Base-by-base conservation (phyloP, 2,329 filamentous ascomycete genomes). In the Colletotrichum tropicicola region DNA sequence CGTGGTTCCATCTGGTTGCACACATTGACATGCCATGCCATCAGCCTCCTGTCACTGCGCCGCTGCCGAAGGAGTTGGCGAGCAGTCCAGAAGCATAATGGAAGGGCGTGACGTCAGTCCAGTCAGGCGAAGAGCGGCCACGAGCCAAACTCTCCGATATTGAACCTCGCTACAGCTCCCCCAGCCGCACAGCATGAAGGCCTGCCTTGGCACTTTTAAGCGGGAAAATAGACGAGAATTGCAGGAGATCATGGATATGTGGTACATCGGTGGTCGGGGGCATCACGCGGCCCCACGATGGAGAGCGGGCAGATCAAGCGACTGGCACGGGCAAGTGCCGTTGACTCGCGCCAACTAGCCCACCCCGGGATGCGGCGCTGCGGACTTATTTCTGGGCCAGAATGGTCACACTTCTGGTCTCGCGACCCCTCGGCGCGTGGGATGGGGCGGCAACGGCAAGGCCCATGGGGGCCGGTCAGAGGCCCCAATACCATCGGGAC, bases 271-370 rank as follows among this genome's bases (percentile, higher is more conserved):
- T 17, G 6, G n/a, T 35, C n/a, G 32, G 10, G n/a, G 10, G n/a
- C 28, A 32, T 61, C 57, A 55, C 61, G 61, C 43, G 56, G 32
- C 49, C 32, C 32, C 35, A 25, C 35, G 19, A 37, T 48, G 52
- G 56, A n/a, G 56, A 32, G 48, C 49, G 32, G 60, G 19, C 41
- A 64, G 55, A 41, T 59, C 47, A 52, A 64, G 48, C 61, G 49
- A 54, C 41, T 48, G 56, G n/a, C n/a, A 43, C 32, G 48, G 28
- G 35, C 21, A 44, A 60, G 56, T 60, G 48, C 41, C 56, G 56
- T 44, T 64, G 61, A 64, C 61, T 64, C 61, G 48, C 32, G 61
- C 61, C 57, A 45, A 49, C 57, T 32, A 49, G 49, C 57, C 21
- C 21, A 61, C 37, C 61, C 61, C 49, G 39, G 48, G 23, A 65